These are phyloP conservation scores for Pyrus communis DNA, from an alignment of 306 rosid species.

Conservation along the genomic window DNA sequence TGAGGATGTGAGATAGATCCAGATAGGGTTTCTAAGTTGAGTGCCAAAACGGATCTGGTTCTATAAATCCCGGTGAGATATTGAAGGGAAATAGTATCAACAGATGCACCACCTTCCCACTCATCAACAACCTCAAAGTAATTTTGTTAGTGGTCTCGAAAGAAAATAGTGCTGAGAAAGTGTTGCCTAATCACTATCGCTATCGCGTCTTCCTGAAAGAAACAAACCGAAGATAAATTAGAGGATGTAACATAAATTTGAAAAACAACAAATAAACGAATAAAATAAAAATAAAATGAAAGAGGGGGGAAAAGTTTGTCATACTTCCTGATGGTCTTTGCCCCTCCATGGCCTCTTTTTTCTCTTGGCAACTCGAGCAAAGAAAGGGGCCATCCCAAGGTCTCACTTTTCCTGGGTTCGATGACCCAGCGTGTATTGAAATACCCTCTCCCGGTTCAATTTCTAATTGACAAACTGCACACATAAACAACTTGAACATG, in stretches of 20 bases:
- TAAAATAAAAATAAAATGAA: not conserved
- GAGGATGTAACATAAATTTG: not conserved
- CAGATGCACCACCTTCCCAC: constrained; percentile 33
- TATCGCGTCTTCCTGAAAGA: constrained; percentile 76
- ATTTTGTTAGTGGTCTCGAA: constrained; percentile 40
- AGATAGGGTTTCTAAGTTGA: constrained; percentile 28
- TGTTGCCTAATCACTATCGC: constrained; percentile 75
- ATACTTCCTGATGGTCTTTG: constrained; percentile 60
- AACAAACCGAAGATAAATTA: constrained; percentile 12
- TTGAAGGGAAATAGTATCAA: constrained; percentile 41
- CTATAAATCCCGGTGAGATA: constrained; percentile 34
- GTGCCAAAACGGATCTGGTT: constrained; percentile 34
- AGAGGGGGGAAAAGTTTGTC: constrained; percentile 7
- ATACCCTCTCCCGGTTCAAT: constrained; percentile 92
- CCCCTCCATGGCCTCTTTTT: constrained; percentile 99
- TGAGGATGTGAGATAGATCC: constrained; percentile 22
- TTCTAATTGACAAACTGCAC: constrained; percentile 95
- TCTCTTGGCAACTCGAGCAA: constrained; percentile 91
- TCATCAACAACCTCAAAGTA: constrained; percentile 34
- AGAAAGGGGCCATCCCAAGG: constrained; percentile 99
- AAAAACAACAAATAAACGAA: not conserved
- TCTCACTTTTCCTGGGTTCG: constrained; percentile 57
- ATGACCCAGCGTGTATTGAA: constrained; percentile 65
- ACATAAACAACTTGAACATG: constrained; percentile 93
- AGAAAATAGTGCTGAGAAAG: constrained; percentile 39